Evolutionary conservation across 306 rosid genomes (phyloP).

Genomic region (Psophocarpus tetragonolobus): DNA sequence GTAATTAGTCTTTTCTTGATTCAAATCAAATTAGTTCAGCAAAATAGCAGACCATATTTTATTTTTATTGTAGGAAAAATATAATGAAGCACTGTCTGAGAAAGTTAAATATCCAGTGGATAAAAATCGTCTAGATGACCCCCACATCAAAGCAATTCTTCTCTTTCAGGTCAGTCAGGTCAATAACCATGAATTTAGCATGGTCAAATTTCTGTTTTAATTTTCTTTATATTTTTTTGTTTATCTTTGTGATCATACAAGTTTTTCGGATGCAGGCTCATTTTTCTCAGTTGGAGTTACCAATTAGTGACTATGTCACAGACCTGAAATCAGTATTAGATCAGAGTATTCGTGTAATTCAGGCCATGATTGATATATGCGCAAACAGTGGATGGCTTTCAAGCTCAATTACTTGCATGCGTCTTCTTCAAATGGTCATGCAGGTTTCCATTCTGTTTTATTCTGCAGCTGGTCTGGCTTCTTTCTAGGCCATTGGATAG

Average conservation of each 20-base stretch:
- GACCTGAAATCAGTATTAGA: constrained; percentile 95
- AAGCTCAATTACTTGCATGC: constrained; percentile 90
- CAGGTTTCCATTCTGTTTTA: constrained; percentile 59
- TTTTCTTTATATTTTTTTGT: constrained; percentile 9
- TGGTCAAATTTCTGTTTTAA: constrained; percentile 21
- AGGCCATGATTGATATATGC: constrained; percentile 98
- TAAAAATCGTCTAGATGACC: constrained; percentile 80
- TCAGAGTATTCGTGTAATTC: constrained; percentile 94
- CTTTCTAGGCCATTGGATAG: constrained; percentile 1
- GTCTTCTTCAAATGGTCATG: constrained; percentile 95
- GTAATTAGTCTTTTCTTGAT: background rate
- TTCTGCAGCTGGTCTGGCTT: constrained; percentile 19
- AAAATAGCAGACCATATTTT: background rate
- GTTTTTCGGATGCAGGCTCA: constrained; percentile 66
- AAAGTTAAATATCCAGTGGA: constrained; percentile 83
- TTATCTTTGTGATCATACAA: constrained; percentile 28
- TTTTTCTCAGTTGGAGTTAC: constrained; percentile 89
- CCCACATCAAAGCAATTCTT: constrained; percentile 89
- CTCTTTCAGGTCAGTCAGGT: constrained; percentile 77
- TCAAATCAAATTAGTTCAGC: background rate
- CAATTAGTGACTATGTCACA: constrained; percentile 87
- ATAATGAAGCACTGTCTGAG: constrained; percentile 73
- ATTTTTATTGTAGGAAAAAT: constrained; percentile 65
- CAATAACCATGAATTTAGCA: constrained; percentile 31
- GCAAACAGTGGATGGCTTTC: constrained; percentile 97